Evolutionary conservation across 495 filamentous ascomycete species (phyloP), one percentile per base, ranked within the genome.

Genomic region (Evansstolkia leycettana): DNA sequence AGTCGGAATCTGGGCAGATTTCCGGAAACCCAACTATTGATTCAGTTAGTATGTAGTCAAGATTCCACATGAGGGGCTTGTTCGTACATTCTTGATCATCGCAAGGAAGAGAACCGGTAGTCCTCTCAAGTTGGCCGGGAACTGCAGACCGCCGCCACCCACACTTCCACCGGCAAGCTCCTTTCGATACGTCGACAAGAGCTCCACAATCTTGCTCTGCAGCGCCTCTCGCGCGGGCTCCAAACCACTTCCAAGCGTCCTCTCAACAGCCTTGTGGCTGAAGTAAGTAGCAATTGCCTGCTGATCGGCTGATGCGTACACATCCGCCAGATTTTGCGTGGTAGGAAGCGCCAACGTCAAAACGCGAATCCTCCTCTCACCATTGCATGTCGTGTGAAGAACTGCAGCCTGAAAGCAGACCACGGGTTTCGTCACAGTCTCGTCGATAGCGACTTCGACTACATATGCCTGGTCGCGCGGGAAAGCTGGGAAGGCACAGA

Each of bases 391-490:
- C 19, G 90, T 98, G 57, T 96, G 92, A 24, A 98, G 74, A 9
- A 98, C 87, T 28, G 89, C 92, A n/a, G 87, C 80, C 54, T 98
- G 90, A 67, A 98, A 62, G 61, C 87, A 95, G 14, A 94, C 81
- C 38, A 89, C 78, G n/a, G 80, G 80, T 59, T 93, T 94, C n/a
- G 77, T 77, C 38, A 98, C 65, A 24, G 76, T 84, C 62, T 98
- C 90, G 55, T 98, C 90, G 42, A 98, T 95, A 6, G 90, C 89
- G 36, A 98, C 92, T 52, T 98, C 90, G 24, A 98, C 90, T n/a
- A 96, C 90, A 52, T 96, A 98, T 31, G 81, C 82, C 51, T 98
- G 90, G 51, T 98, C 90, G 51, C 90, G 76, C 13, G 90, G 90
- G 68, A 98, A 95, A 4, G 92, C 90, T 1, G 89, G 89, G 70